Evolutionary conservation across 2,329 filamentous ascomycete species (phyloP), one percentile per base, ranked within the genome.

Genomic region (Pyricularia pennisetigena): DNA sequence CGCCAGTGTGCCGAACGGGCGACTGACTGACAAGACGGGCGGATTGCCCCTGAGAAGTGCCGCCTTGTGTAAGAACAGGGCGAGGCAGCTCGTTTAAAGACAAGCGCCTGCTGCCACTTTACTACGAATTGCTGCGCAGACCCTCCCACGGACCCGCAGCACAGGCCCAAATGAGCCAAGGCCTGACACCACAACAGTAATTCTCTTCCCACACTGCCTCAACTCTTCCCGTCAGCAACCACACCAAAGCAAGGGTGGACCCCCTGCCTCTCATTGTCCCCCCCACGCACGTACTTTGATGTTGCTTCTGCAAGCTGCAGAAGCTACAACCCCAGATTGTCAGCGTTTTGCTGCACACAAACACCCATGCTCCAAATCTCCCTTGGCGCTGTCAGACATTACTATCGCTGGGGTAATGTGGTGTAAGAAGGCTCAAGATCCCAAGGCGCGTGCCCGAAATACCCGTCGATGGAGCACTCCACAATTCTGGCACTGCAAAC

Each of bases 181-280:
- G n/a, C 57, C 57, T 61, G 57, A 61, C 57, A 61, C 57, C 57
- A 61, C 57, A 24, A 61, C 57, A 61, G 57, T 61, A 61, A 61
- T 61, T 26, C 57, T 61, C 57, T 14, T 24, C 57, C 57, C n/a
- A 12, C 57, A 61, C 23, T 26, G 57, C 57, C 57, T 61, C 57
- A 61, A 61, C 0, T 49, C 57, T 61, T 24, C 23, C 24, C 57
- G 57, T 61, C 57, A 61, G 57, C 57, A 61, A 61, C 57, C 57
- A 61, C 23, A 12, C 57, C 57, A 61, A n/a, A 10, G n/a, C n/a
- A n/a, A 16, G 12, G 32, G 9, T 26, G 16, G 57, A 26, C 20
- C 57, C 57, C 57, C 10, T 61, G 57, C 7, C n/a, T 61, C 10
- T 61, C 23, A 49, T n/a, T 49, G 32, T 49, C 20, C 16, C 41